These are phyloP conservation scores for Pseudogymnoascus sp. DNA, from an alignment of 2,329 filamentous ascomycete species.

Conservation along the genomic window DNA sequence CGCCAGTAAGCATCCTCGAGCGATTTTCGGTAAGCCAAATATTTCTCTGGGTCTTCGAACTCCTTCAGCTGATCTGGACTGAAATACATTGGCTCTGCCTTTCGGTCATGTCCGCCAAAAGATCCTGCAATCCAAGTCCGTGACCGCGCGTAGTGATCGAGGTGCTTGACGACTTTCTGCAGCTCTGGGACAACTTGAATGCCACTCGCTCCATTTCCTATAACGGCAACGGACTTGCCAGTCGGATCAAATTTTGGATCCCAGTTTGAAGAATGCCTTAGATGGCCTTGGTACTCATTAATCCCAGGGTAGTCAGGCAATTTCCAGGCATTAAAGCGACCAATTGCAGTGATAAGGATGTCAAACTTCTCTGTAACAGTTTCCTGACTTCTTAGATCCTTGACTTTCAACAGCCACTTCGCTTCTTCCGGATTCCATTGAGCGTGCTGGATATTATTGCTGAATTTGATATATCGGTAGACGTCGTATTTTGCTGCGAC, in stretches of 20 bases:
- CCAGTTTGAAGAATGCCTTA: conserved; percentile 59
- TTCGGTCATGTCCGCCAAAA: conserved; percentile 47
- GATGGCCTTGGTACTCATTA: conserved; percentile 45
- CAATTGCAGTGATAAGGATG: conserved; percentile 57
- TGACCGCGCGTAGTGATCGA: conserved; percentile 61
- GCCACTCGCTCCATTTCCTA: conserved; percentile 58
- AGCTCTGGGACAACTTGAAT: conserved; percentile 52
- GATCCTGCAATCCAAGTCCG: conserved; percentile 63
- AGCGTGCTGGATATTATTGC: conserved; percentile 49
- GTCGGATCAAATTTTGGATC: conserved; percentile 45
- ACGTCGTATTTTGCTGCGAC: conserved; percentile 59
- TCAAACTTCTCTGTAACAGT: conserved; percentile 46
- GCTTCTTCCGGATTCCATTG: conserved; percentile 48
- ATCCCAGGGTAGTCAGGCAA: conserved; percentile 56
- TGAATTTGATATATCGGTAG: conserved; percentile 50
- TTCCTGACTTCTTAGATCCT: conserved; percentile 35
- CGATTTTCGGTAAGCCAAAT: conserved; percentile 52
- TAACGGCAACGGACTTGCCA: conserved; percentile 46
- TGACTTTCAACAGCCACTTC: conserved; percentile 46
- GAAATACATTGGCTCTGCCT: conserved; percentile 51
- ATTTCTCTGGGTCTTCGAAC: conserved; percentile 55
- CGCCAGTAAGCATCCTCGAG: conserved; percentile 58
- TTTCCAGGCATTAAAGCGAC: conserved; percentile 60
- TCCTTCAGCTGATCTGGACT: conserved; percentile 46
- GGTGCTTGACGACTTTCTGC: conserved; percentile 41